These are phyloP conservation scores for Taphrina sp. DNA, from an alignment of 1,139 yeast genomes.

Conservation along the genomic window DNA sequence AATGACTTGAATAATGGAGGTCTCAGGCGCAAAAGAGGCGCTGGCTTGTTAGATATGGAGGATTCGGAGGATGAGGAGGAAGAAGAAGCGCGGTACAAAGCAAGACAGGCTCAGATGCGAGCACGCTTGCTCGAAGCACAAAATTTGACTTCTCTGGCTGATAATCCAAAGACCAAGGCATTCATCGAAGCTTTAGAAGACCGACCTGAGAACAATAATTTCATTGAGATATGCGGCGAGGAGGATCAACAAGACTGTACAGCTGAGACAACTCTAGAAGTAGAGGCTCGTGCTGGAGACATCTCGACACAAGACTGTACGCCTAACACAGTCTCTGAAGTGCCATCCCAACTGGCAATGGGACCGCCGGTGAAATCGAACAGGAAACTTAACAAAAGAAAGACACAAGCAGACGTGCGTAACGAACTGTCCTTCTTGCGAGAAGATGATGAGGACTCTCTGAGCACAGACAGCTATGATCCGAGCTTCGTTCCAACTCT, in stretches of 20 bases:
- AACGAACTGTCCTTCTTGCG: conserved; percentile 61
- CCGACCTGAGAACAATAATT: conserved; percentile 12
- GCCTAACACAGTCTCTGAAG: background rate
- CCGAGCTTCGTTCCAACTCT: conserved; percentile 19
- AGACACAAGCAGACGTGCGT: conserved; percentile 51
- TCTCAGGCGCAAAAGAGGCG: conserved; percentile 58
- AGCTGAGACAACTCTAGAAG: conserved; percentile 2
- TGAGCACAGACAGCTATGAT: background rate
- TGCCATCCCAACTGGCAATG: background rate
- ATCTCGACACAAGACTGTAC: conserved; percentile 2
- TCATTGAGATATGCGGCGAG: conserved; percentile 42
- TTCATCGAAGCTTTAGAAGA: conserved; percentile 73
- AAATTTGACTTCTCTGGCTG: conserved; percentile 52
- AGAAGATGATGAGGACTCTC: conserved; percentile 43
- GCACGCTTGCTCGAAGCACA: conserved; percentile 57
- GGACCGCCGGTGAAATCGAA: background rate
- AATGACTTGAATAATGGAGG: conserved; percentile 83
- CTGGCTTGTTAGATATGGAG: conserved; percentile 61
- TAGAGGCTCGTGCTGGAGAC: too few species aligned
- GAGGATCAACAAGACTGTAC: conserved; percentile 6
- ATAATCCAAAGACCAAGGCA: conserved; percentile 64
- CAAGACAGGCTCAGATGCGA: conserved; percentile 54
- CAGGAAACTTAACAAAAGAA: conserved; percentile 2
- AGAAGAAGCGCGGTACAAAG: conserved; percentile 48
- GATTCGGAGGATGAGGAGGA: conserved; percentile 58